Base-by-base conservation (phyloP, 2,329 filamentous ascomycete species). In the Alternaria triticina region DNA sequence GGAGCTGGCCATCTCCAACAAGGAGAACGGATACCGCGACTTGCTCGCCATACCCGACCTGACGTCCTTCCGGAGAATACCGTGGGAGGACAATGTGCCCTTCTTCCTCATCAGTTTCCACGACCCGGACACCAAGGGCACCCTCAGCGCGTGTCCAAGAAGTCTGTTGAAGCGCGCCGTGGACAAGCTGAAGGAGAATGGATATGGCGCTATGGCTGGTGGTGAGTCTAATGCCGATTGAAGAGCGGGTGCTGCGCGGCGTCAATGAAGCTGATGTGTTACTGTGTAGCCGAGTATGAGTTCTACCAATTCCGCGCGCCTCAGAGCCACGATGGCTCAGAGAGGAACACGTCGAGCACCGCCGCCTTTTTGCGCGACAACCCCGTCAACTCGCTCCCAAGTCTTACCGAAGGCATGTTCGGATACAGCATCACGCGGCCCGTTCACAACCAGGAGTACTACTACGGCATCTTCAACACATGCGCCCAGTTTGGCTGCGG, bases 361-460 rank as follows among this genome's bases (percentile, higher is more conserved):
- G 91, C 93, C 23, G 82, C 86, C 8, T 97, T 92, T 79, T 87
- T 96, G 40, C 86, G 88, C 73, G 83, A 90, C 7, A 93, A 96
- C 77, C 87, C 92, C 0, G 88, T 91, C 13, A 84, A 90, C 52
- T 80, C 88, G n/a, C 86, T 97, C 9, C 93, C 93, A 0, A 85
- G 91, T 23, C 83, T 97, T 54, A 97, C 94, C 9, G 92, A 97
- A 76, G 94, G 94, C 75, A 97, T 97, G 94, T 97, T 97, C 74
- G 94, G 94, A 62, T 97, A 97, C 83, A 96, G 92, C 67, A 84
- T 97, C 69, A 97, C 92, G 10, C 86, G 94, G 22, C 92, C 94
- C 0, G 88, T 94, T 2, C 93, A 96, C 76, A 97, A 97, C 80
- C 90, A 96, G 80, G 92, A 96, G 45, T 97, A 95, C 82, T 97